Evolutionary conservation across 75 land plant genomes (phyloP), one percentile per base, ranked within the genome.

Genomic region (Azolla pinnata): DNA sequence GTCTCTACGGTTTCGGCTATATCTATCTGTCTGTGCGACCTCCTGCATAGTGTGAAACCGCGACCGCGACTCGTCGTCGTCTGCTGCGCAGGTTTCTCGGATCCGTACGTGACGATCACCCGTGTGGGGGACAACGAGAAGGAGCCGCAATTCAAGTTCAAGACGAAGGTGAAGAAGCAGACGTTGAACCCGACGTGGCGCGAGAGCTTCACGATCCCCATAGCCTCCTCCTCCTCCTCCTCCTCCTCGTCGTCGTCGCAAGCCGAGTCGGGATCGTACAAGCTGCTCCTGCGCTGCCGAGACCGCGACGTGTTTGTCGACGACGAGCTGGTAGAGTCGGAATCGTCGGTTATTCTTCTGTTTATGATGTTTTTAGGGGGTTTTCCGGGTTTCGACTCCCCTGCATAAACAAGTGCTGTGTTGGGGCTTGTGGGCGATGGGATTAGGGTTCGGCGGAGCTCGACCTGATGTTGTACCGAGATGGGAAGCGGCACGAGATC

Each of bases 121-220:
- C 33, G 51, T 54, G 65, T 33, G 14, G 61, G 54, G 19, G 7
- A 25, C 31, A n/a, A n/a, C n/a, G n/a, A n/a, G n/a, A n/a, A n/a
- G n/a, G n/a, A n/a, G n/a, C n/a, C n/a, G n/a, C n/a, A n/a, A n/a
- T n/a, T n/a, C n/a, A 69, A 42, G 31, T 69, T 69, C 38, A 61
- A 51, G 25, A 61, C 71, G 12, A 31, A 67, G 45, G 40, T 53
- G 5, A 52, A 54, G 31, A 69, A 69, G 46, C 71, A 69, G 30
- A 69, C 71, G n/a, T 33, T 69, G n/a, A 63, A 69, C 25, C 71
- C 71, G 16, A 19, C 33, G 14, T 69, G 71, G 71, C 71, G 61
- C 29, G 71, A 69, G 46, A 29, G 65, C 16, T 69, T 69, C 27
- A 42, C 56, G 4, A 52, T 69, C 7, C 24, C 42, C 14, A 34